A percentile compares a stretch with the other conserved stretches of the same genome.
These are phyloP conservation scores for Neurospora sublineolata DNA, from an alignment of 495 filamentous ascomycete genomes.

Conservation along the genomic window DNA sequence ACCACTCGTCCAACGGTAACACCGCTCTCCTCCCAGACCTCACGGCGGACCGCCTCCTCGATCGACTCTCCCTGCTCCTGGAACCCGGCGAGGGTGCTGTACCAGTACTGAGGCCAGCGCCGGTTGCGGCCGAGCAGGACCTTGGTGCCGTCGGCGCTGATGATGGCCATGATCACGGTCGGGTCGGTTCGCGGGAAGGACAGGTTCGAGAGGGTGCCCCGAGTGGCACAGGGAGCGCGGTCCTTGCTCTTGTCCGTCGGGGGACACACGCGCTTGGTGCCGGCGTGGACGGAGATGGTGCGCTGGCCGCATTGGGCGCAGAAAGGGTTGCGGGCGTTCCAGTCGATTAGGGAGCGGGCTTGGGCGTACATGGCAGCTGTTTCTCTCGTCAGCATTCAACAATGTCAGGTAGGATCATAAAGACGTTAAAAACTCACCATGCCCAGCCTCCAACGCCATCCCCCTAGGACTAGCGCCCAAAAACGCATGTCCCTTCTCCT, in stretches of 20 bases:
- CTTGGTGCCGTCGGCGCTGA: conserved; percentile 60
- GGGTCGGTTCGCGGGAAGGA: conserved; percentile 91
- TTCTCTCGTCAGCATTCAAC: neutral
- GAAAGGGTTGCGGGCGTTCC: conserved; percentile 88
- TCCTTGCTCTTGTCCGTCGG: conserved; percentile 53
- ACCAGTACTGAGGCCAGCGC: conserved; percentile 76
- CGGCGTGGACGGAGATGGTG: conserved; percentile 77
- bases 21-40: conserved; percentile 93
- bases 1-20: conserved; percentile 77
- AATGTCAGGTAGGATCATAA: neutral
- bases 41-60: conserved; percentile 87
- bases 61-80: conserved; percentile 89
- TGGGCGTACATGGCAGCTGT: conserved; percentile 85
- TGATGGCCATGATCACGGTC: conserved; percentile 86
- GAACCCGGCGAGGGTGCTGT: conserved; percentile 85
- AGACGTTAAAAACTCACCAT: conserved; percentile 21
- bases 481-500: conserved; percentile 18
- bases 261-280: conserved; percentile 84
- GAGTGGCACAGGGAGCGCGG: conserved; percentile 63
- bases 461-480: conserved; percentile 19
- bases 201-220: conserved; percentile 67
- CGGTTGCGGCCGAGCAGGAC: conserved; percentile 77
- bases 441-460: conserved; percentile 29
- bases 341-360: conserved; percentile 79
- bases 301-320: conserved; percentile 78